A percentile compares a stretch with the other conserved stretches of the same genome.
Conservation (phyloP, 1,284 basidiomycete genomes). For the Meripilus lineatus region DNA sequence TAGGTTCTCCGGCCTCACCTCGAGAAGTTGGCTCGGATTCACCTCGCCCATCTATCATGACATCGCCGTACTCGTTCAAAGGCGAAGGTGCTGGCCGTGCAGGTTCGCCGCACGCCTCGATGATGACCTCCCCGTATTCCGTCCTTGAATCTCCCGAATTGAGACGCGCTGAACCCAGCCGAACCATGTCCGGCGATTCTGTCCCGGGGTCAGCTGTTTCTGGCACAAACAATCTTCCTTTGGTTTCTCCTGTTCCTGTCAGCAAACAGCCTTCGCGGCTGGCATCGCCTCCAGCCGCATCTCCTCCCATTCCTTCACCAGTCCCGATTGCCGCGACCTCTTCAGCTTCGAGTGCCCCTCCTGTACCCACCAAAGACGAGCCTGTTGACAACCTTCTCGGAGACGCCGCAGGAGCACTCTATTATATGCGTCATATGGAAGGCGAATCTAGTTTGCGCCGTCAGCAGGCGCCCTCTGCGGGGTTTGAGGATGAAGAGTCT, state of each 20-base stretch:
- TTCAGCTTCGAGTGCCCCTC: no score
- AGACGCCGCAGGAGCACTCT: slow-evolving; percentile 58
- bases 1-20: no score
- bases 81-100: slow-evolving; percentile 4
- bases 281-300: slow-evolving; percentile 1
- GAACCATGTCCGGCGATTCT: background rate
- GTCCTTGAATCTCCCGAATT: background rate
- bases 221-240: slow-evolving; percentile 5
- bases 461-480: slow-evolving; percentile 14
- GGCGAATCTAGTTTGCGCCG: slow-evolving; percentile 23
- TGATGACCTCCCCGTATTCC: background rate
- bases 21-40: slow-evolving; percentile 25
- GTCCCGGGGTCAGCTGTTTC: background rate
- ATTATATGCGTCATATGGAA: slow-evolving; percentile 61
- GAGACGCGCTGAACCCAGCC: background rate
- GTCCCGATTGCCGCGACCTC: no score
- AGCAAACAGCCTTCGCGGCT: slow-evolving; percentile 5
- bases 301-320: slow-evolving; percentile 7
- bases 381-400: slow-evolving; percentile 37
- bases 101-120: background rate
- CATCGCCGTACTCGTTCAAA: slow-evolving; percentile 37
- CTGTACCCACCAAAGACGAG: slow-evolving; percentile 10
- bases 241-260: slow-evolving; percentile 3
- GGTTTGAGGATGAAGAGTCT: slow-evolving; percentile 17
- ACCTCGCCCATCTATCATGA: slow-evolving; percentile 34